Conservation (phyloP, 2,329 filamentous ascomycete species). For the Aspergillus novoparasiticus region DNA sequence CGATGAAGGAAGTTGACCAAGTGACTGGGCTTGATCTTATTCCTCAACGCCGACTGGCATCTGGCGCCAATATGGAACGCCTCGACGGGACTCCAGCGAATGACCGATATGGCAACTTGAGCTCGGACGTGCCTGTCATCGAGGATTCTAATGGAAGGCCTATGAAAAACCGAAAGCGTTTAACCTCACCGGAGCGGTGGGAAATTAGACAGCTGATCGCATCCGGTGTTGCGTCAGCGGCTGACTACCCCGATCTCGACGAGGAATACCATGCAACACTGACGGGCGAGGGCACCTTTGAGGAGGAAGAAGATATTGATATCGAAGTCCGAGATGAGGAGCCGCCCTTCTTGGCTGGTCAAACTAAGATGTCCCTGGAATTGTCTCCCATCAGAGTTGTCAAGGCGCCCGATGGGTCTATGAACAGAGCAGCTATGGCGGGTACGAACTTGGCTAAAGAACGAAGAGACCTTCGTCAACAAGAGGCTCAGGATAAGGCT, state of each 20-base stretch:
- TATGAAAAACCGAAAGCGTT: conserved; percentile 75
- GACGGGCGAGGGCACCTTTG: conserved; percentile 81
- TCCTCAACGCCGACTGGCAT: conserved; percentile 75
- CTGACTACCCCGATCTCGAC: conserved; percentile 91
- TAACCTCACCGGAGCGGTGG: conserved; percentile 97
- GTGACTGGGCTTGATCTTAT: conserved; percentile 79
- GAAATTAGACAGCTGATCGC: conserved; percentile 96
- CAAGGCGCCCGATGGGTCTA: conserved; percentile 96
- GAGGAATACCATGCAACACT: conserved; percentile 90
- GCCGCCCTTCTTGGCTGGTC: conserved; percentile 90
- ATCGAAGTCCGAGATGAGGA: conserved; percentile 97
- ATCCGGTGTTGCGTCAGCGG: conserved; percentile 87
- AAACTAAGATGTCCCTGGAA: conserved; percentile 95
- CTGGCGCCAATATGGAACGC: conserved; percentile 86
- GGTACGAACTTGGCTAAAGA: conserved; percentile 88
- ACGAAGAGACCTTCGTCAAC: conserved; percentile 81
- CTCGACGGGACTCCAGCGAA: conserved; percentile 63
- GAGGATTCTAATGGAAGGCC: conserved; percentile 61
- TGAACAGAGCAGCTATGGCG: conserved; percentile 95
- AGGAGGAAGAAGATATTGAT: conserved; percentile 94
- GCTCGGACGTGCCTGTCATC: conserved; percentile 62
- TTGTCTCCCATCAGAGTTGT: conserved; percentile 94
- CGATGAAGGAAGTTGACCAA: conserved; percentile 98
- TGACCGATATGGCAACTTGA: conserved; percentile 59
- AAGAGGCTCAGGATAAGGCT: conserved; percentile 78